Evolutionary conservation across 352 stramenopile genomes (phyloP).

Genomic region (Pythium guiyangense): DNA sequence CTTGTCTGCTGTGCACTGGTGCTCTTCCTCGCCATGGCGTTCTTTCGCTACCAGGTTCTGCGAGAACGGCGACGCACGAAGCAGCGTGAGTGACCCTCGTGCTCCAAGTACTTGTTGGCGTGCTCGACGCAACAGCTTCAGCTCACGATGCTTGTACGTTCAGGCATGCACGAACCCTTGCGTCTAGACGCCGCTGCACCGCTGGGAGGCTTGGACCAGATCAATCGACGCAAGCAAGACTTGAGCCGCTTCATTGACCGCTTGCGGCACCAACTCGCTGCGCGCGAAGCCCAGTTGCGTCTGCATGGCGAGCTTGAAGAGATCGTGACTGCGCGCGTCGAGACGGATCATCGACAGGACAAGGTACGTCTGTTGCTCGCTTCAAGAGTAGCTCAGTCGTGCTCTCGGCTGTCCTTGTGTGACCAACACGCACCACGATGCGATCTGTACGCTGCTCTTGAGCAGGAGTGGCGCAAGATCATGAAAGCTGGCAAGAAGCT

Average conservation of each 20-base stretch:
- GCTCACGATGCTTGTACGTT: neutral
- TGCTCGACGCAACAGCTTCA: too few relatives aligned
- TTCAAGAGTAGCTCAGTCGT: neutral
- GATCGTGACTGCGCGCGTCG: constrained; percentile 48
- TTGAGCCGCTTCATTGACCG: constrained; percentile 50
- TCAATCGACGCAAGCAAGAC: constrained; percentile 59
- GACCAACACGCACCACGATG: too few relatives aligned
- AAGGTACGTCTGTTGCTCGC: constrained; percentile 18
- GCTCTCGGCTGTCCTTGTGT: neutral
- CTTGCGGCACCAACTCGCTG: constrained; percentile 40
- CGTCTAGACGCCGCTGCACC: constrained; percentile 24
- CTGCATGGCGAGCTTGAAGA: constrained; percentile 63
- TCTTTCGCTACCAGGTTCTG: too few relatives aligned
- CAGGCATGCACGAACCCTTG: constrained; percentile 43
- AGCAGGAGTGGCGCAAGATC: constrained; percentile 59
- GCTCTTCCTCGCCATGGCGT: too few relatives aligned
- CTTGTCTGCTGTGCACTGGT: too few relatives aligned
- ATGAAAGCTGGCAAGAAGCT: constrained; percentile 62
- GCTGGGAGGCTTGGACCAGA: constrained; percentile 33
- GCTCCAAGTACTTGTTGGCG: too few relatives aligned
- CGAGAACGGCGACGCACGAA: too few relatives aligned
- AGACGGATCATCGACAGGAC: constrained; percentile 43
- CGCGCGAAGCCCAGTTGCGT: constrained; percentile 49
- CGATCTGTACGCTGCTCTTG: neutral
- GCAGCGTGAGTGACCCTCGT: too few relatives aligned